Percentiles rank a stretch among this genome's conserved stretches.
These are phyloP conservation scores for Starmerella apicola DNA, from an alignment of 805 yeast genomes.

Conservation along the genomic window DNA sequence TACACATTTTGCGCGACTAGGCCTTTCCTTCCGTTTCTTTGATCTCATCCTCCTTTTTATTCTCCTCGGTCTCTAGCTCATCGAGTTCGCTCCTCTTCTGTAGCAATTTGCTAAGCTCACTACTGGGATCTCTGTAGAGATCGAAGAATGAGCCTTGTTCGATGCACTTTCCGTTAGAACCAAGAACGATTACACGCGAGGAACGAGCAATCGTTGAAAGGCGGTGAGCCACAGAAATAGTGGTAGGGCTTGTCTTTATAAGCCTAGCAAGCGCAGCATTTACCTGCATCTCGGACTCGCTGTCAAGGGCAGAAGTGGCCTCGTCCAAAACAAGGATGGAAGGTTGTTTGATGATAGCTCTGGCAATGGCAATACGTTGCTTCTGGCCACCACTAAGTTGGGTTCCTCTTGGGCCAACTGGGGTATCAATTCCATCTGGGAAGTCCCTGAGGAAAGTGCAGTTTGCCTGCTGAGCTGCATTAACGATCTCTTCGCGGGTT, in stretches of 20 bases:
- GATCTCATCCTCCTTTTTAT: too few relatives aligned
- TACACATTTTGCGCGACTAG: too few relatives aligned
- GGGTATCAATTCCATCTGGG: conserved; percentile 72
- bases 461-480: conserved; percentile 59
- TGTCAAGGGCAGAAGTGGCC: conserved; percentile 88
- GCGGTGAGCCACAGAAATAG: conserved; percentile 82
- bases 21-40: too few relatives aligned
- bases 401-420: conserved; percentile 75
- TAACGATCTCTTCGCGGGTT: conserved; percentile 47
- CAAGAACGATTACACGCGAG: conserved; percentile 67
- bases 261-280: conserved; percentile 55
- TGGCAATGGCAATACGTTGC: conserved; percentile 82
- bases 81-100: conserved; percentile 17
- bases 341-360: conserved; percentile 72
- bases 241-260: conserved; percentile 45
- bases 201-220: conserved; percentile 77
- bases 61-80: conserved; percentile 8
- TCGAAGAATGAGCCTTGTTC: conserved; percentile 54
- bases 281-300: conserved; percentile 76
- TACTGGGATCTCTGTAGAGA: conserved; percentile 35
- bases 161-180: conserved; percentile 57
- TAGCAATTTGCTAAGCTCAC: conserved; percentile 36
- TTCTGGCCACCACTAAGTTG: conserved; percentile 92
- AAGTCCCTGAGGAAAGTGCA: conserved; percentile 61
- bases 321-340: conserved; percentile 77